Percentiles rank a stretch among this genome's conserved stretches.
phyloP scores from a whole-genome alignment of 495 filamentous ascomycete species.

The Trypethelium eluteriae region DNA sequence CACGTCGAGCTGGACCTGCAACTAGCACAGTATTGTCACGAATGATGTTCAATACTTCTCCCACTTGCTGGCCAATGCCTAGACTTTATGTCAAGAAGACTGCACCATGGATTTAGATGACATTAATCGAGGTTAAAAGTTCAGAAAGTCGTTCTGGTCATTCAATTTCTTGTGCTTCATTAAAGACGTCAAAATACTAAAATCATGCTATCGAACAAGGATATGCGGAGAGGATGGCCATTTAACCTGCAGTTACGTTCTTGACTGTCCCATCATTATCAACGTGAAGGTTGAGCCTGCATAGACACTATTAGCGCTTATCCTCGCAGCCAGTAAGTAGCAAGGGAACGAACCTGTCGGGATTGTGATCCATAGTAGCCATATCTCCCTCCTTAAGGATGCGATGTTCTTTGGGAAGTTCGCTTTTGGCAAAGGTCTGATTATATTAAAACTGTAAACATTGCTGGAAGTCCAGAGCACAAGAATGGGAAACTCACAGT shows the following conservation, averaged over 20 bases:
- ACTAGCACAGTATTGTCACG: no score
- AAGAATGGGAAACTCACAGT: conserved; percentile 19
- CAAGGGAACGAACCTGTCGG: conserved; percentile 21
- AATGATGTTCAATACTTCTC: no score
- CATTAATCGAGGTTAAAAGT: no score
- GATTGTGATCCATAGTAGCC: conserved; percentile 31
- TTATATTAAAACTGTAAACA: neutral
- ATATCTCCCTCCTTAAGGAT: conserved; percentile 30
- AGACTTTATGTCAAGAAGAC: no score
- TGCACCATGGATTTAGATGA: no score
- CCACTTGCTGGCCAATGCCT: no score
- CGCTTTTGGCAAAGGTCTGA: conserved; percentile 31
- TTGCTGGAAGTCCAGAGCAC: neutral
- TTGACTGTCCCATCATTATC: conserved; percentile 26
- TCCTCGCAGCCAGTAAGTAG: neutral
- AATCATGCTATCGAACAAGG: no score
- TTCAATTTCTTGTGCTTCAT: no score
- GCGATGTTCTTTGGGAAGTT: conserved; percentile 27
- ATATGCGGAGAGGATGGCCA: neutral
- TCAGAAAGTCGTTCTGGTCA: no score
- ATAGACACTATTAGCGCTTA: neutral
- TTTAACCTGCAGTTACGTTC: conserved; percentile 28
- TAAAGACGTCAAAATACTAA: no score
- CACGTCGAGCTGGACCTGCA: no score
- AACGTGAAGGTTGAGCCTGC: conserved; percentile 29